Base-by-base conservation (phyloP, 2,329 filamentous ascomycete species). In the Aspergillaceae sp. region DNA sequence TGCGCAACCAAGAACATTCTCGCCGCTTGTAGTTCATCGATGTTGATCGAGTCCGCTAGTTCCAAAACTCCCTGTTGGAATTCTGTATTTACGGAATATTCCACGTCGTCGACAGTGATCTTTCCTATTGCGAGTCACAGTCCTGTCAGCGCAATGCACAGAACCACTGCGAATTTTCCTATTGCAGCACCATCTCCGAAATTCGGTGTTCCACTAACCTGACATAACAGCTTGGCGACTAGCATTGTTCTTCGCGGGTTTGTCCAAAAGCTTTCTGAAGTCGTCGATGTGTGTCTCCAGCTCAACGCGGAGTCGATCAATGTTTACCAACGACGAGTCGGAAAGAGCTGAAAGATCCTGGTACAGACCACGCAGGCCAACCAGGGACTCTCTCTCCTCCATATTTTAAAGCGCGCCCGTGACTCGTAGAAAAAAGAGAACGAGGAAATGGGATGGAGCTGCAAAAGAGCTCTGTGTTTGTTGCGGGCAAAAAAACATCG, bases 11-110 rank as follows among this genome's bases (percentile, higher is more conserved):
- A 72, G 47, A 94, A 80, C 42, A 92, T 78, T 54, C 78, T 77
- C 7, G 88, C 86, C 11, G 91, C 85, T 57, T 92, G 80, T 47
- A 94, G 64, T 67, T 98, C 94, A 68, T 98, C 90, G 44, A 98
- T 75, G 58, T 95, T 83, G 51, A 96, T 75, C 56, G 88, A 87
- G 65, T 97, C 90, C 46, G 91, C 86, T 34, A 98, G 75, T 57
- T 87, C 80, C 30, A 94, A 74, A 27, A 83, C 80, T 55, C 84
- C 82, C 65, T 95, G 84, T 61, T 91, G 82, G 67, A 98, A 97
- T 51, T 88, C 83, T 46, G 86, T 78, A 67, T 94, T 96, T 70
- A 98, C 74, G 26, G 77, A 73, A 66, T 88, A 97, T 58, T 90
- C 80, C 32, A 80, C 77, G 51, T 82, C 84, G 56, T 79, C 78